Evolutionary conservation across 179 eudicot genomes (phyloP).

Genomic region (Dionaea muscipula): DNA sequence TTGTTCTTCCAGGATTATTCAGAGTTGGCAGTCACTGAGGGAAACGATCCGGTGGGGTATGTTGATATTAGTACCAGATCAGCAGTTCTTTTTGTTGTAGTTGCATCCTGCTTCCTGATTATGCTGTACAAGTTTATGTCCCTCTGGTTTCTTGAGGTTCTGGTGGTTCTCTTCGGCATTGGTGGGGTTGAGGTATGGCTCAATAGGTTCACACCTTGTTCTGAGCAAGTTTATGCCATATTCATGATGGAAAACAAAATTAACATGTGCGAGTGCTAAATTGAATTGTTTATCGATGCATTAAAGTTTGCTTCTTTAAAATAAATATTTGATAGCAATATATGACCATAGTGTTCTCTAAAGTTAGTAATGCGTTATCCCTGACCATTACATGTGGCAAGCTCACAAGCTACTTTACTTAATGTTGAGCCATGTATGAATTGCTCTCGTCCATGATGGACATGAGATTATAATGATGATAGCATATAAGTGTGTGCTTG

Average conservation of each 20-base stretch:
- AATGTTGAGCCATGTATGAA: too few relatives aligned
- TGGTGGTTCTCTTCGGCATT: constrained; percentile 81
- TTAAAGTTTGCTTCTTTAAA: too few relatives aligned
- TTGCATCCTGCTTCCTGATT: constrained; percentile 82
- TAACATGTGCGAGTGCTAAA: too few relatives aligned
- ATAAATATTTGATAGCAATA: too few relatives aligned
- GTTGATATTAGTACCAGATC: constrained; percentile 79
- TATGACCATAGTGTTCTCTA: too few relatives aligned
- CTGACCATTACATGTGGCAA: too few relatives aligned
- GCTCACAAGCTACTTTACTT: too few relatives aligned
- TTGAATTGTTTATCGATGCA: too few relatives aligned
- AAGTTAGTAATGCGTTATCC: too few relatives aligned
- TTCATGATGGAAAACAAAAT: neutral
- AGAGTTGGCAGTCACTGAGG: constrained; percentile 27
- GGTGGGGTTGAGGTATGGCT: constrained; percentile 85
- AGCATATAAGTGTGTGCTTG: too few relatives aligned
- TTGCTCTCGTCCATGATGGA: too few relatives aligned
- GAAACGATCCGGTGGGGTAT: constrained; percentile 33
- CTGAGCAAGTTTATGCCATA: neutral
- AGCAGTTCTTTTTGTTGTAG: constrained; percentile 72
- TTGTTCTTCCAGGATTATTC: constrained; percentile 56
- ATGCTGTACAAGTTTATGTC: constrained; percentile 98
- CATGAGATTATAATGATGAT: too few relatives aligned
- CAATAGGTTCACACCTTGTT: neutral
- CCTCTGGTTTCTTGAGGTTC: constrained; percentile 70